Percentiles rank a stretch among this genome's conserved stretches.
Conservation (phyloP, 495 filamentous ascomycete species). For the Hamigera avellanea region DNA sequence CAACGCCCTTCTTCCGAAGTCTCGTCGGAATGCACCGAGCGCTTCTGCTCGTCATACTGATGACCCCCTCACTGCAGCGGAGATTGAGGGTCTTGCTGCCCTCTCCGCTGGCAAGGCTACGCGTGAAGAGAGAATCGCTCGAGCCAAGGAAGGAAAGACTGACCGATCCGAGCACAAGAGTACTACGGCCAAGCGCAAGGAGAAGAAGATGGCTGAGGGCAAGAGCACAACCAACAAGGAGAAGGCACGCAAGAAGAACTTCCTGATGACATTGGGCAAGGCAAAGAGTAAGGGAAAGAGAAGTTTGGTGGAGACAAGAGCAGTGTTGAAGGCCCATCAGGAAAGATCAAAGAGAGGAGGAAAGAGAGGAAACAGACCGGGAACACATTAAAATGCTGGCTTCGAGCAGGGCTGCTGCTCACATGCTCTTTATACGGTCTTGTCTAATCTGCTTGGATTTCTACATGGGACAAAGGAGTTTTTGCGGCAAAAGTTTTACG, state of each 20-base stretch:
- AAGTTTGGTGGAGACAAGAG: slow-evolving; percentile 72
- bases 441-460: too few species aligned
- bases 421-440: too few species aligned
- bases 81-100: slow-evolving; percentile 63
- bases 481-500: too few species aligned
- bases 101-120: slow-evolving; percentile 62
- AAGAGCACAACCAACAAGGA: slow-evolving; percentile 98
- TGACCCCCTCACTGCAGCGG: slow-evolving; percentile 72
- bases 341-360: slow-evolving; percentile 78
- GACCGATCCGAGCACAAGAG: slow-evolving; percentile 67
- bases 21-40: slow-evolving; percentile 26
- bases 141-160: slow-evolving; percentile 64
- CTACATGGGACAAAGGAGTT: too few species aligned
- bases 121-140: slow-evolving; percentile 70
- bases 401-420: too few species aligned
- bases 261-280: slow-evolving; percentile 94
- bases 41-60: slow-evolving; percentile 53
- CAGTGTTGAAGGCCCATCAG: slow-evolving; percentile 67
- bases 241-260: slow-evolving; percentile 93
- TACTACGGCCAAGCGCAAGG: slow-evolving; percentile 65
- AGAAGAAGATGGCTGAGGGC: slow-evolving; percentile 73
- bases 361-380: slow-evolving; percentile 64
- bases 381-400: too few species aligned
- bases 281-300: slow-evolving; percentile 87
- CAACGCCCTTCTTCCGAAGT: slow-evolving; percentile 43